Evolutionary conservation across 805 yeast species (phyloP).

Genomic region (Yarrowia sp.): DNA sequence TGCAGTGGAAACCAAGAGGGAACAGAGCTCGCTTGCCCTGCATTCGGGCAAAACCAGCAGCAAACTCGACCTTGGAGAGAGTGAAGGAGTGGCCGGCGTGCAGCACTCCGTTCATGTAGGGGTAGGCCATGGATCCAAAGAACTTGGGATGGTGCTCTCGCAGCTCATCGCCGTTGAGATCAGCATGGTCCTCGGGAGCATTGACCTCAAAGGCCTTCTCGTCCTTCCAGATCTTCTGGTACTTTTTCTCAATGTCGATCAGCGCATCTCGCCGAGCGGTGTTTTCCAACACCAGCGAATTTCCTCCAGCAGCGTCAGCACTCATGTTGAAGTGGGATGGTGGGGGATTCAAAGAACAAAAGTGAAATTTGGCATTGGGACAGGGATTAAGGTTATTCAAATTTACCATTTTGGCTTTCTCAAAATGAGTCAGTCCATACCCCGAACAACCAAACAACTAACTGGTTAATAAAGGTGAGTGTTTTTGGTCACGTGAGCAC

Average conservation of each 20-base stretch:
- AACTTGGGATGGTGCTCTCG: slow-evolving; percentile 80
- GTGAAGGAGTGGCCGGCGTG: slow-evolving; percentile 98
- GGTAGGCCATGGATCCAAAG: slow-evolving; percentile 94
- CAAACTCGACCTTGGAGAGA: slow-evolving; percentile 87
- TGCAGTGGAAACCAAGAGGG: slow-evolving; percentile 98
- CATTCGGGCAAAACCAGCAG: slow-evolving; percentile 93
- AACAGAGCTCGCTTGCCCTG: slow-evolving; percentile 86
- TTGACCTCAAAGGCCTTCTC: slow-evolving; percentile 82
- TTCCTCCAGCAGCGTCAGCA: slow-evolving; percentile 24
- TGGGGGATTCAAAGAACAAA: neutral
- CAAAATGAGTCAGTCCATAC: neutral
- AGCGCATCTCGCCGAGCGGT: slow-evolving; percentile 95
- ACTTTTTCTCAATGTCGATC: slow-evolving; percentile 82
- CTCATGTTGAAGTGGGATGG: neutral
- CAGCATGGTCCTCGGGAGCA: slow-evolving; percentile 77
- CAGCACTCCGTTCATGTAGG: slow-evolving; percentile 97
- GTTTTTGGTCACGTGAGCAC: no score
- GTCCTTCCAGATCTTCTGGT: slow-evolving; percentile 83
- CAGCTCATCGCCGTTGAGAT: slow-evolving; percentile 64
- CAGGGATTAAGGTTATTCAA: neutral
- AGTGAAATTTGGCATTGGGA: slow-evolving; percentile 1
- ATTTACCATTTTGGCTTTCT: neutral
- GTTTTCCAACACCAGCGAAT: slow-evolving; percentile 24
- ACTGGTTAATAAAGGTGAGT: no score
- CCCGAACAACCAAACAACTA: no score